Evolutionary conservation across 2,329 filamentous ascomycete genomes (phyloP), one percentile per base, ranked within the genome.

Genomic region (Didymosphaeria variabile): DNA sequence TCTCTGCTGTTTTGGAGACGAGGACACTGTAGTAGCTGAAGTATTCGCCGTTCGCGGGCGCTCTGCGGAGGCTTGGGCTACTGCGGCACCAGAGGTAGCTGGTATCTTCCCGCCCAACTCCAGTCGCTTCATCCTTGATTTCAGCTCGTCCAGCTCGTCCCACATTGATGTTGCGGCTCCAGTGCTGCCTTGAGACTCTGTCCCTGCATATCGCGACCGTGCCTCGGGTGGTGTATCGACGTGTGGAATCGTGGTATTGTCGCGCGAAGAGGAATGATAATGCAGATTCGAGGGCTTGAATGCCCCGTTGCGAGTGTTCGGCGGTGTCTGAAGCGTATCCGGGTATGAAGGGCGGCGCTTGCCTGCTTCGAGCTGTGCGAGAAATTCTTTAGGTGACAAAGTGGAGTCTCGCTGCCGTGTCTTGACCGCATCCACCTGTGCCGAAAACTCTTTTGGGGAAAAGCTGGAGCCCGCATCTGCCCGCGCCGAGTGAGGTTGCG

Each of bases 131-230:
- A 99, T 97, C 32, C 95, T 88, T 44, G 92, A 95, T 77, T 98
- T 98, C 50, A 99, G 82, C 66, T 98, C 95, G 70, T 98, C 95
- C 31, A 99, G 81, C 78, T 99, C 95, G 75, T 98, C 95, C 95
- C 95, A 99, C 2, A 99, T 92, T 0, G 93, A 97, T 1, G 93
- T 96, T 13, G 94, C 92, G 1, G 92, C 93, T 1, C 90, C 93
- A 0, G 92, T 95, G 0, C 95, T 98, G 32, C 90, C 85, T 36
- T 91, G 94, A 0, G 95, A 98, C 70, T 95, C 93, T 0, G 93
- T 94, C 26, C 72, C 76, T 26, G 77, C 76, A 10, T 71, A 69
- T 15, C 71, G 72, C 19, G 76, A 77, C 3, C 65, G 65, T 10
- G 65, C 62, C 51, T 77, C 73, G n/a, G 66, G 69, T 15, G 66